These are phyloP conservation scores for Backusella macrospora DNA, from an alignment of 192 early-diverging fungal genomes.

Conservation along the genomic window DNA sequence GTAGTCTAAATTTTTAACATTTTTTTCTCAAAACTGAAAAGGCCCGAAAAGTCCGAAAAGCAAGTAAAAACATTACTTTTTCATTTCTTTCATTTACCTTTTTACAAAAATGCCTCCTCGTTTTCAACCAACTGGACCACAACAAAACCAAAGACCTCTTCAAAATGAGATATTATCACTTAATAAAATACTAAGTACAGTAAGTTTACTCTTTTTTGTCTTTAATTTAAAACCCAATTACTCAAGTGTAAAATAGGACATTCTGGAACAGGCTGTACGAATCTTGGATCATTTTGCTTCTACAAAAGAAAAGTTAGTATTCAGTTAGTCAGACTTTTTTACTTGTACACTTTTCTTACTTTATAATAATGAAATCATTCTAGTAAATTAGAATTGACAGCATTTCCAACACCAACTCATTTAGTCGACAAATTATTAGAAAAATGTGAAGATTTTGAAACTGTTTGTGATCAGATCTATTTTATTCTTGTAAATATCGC, in stretches of 20 bases:
- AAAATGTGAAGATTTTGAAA: slow-evolving; percentile 41
- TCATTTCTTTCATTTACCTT: neutral
- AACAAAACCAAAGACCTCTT: slow-evolving; percentile 23
- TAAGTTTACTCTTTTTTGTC: slow-evolving; percentile 7
- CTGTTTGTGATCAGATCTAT: slow-evolving; percentile 42
- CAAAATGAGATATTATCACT: slow-evolving; percentile 31
- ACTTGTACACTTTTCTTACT: neutral
- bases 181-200: slow-evolving; percentile 25
- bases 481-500: slow-evolving; percentile 31
- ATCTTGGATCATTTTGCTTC: slow-evolving; percentile 35
- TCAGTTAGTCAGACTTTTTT: neutral
- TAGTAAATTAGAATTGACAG: slow-evolving; percentile 21
- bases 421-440: slow-evolving; percentile 22
- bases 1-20: no score
- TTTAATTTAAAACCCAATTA: neutral
- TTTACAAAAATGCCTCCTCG: slow-evolving; percentile 30
- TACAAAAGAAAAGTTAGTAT: slow-evolving; percentile 22
- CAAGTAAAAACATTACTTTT: neutral
- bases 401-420: slow-evolving; percentile 18
- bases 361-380: neutral
- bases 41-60: no score
- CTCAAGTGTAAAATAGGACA: slow-evolving; percentile 24
- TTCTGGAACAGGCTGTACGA: slow-evolving; percentile 30
- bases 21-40: no score
- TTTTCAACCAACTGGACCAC: slow-evolving; percentile 3